Evolutionary conservation across 2,329 filamentous ascomycete genomes (phyloP), one percentile per base, ranked within the genome.

Genomic region (Arthrobotrys musiformis): DNA sequence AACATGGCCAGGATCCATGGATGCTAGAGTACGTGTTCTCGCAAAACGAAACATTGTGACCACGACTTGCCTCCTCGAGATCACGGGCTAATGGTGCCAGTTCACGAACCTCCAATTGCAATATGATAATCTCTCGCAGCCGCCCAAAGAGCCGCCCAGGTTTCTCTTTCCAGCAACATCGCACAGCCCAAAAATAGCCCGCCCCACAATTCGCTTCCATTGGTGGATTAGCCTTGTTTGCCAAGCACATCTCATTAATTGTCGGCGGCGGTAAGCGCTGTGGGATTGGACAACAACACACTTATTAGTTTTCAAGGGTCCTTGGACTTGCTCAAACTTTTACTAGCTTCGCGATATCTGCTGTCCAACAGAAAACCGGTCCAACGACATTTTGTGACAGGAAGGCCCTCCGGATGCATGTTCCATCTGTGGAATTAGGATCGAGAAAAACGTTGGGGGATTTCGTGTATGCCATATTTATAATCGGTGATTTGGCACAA

Each of bases 351-450:
- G 13, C 22, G n/a, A 22, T 26, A n/a, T 6, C 15, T 33, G 54
- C 60, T 64, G 68, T 72, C 68, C 68, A 72, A 72, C 58, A 52
- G 68, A 37, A 72, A 64, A 56, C 28, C 35, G 64, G 26, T 63
- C 64, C 58, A 37, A 64, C 33, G 17, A n/a, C 44, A 33, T 33
- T 56, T 70, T 33, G 15, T 54, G 44, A 46, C 67, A 56, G 67
- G 33, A 70, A 56, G 19, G 52, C 9, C 19, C 22, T 22, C 17
- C 54, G 40, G 24, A 24, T 58, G 54, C 54, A 40, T 40, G 54
- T 30, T n/a, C 54, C 40, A 37, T 33, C 44, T 52, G 52, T 48
- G 37, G n/a, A 19, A 19, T n/a, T 15, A 24, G 48, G 63, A 28
- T 28, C 13, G 24, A n/a, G 17, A 67, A 35, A 26, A 35, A 26